Conservation (phyloP, 176 grass and related monocot genomes). For the Sorghum bicolor region Sorghum_bicolor_NCBIv3 NC_012871.2:56295501-56296000, state of each 20-base stretch:
- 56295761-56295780: background rate
- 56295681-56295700: background rate
- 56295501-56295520: background rate
- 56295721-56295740: background rate
- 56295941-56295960: constrained; percentile 81
- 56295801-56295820: constrained; percentile 40
- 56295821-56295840: background rate
- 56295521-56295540: background rate
- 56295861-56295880: constrained; percentile 6
- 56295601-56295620: background rate
- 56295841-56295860: constrained; percentile 12
- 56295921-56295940: background rate
- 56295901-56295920: background rate
- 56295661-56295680: background rate
- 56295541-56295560: constrained; percentile 2
- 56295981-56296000: constrained; percentile 88
- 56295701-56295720: background rate
- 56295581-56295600: constrained; percentile 23
- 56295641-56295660: background rate
- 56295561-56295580: constrained; percentile 16
- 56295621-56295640: background rate
- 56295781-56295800: background rate
- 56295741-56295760: constrained; percentile 4
- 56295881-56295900: background rate
- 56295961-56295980: constrained; percentile 90